Base-by-base conservation (phyloP, 495 filamentous ascomycete genomes). In the Coniosporium apollinis region DNA sequence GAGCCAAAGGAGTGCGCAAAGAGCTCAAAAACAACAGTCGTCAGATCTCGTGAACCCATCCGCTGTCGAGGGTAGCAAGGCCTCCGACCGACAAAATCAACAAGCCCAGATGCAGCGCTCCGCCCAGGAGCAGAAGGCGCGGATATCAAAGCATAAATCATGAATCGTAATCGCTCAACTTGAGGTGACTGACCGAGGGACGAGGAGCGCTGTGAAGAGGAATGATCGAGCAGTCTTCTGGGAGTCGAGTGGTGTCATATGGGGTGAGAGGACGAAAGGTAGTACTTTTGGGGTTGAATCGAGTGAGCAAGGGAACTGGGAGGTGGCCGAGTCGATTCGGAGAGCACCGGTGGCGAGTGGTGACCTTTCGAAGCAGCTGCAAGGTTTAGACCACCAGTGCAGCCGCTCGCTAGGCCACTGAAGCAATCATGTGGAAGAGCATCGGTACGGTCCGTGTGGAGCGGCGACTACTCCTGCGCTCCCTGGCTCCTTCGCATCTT, bases 401-500 rank as follows among this genome's bases (percentile, higher is more conserved):
- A 13, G 13, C 9, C 9, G 2, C 1, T 2, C 24, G 24, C 6
- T 8, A 26, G 24, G 9, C 24, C 2, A 8, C 13, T 13, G 9
- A 26, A 26, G 9, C 24, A 13, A 26, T 8, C 9, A 8, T 26
- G 24, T 8, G 24, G 9, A 26, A 26, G 13, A 13, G 9, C 13
- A 13, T 13, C 9, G 24, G 9, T 8, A 26, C 24, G 13, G 2
- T 26, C 13, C 24, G 9, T 8, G 2, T 26, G 9, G 24, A 26
- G 2, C n/a, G 1, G 13, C 2, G 24, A 1, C 60, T 62, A 70
- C 58, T 91, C 79, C 61, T 85, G 79, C 39, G 72, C 63, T 19
- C 52, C 56, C 58, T 89, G 79, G 62, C 78, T 82, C 51, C 91
- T 81, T 41, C 87, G 82, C 70, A 83, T 82, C 68, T 97, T 97